Percentiles rank a stretch among this genome's conserved stretches.
phyloP scores from a whole-genome alignment of 2,329 filamentous ascomycete species.

The Botryotinia convoluta region DNA sequence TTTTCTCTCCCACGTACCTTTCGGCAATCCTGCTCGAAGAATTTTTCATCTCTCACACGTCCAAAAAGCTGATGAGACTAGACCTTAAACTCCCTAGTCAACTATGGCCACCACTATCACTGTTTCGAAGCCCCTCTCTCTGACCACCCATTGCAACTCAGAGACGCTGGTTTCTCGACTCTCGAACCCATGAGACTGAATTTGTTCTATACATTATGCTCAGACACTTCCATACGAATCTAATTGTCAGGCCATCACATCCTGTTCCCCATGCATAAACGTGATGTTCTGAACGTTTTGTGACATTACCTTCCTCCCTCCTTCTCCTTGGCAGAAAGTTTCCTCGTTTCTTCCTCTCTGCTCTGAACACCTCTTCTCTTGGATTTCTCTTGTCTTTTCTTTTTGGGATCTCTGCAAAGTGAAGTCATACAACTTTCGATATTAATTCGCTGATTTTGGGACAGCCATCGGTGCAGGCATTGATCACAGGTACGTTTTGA shows the following conservation, averaged over 20 bases:
- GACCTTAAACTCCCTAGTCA: neutral
- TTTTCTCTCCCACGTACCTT: neutral
- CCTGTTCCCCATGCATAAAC: slow-evolving; percentile 22
- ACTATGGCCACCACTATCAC: neutral
- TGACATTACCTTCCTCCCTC: slow-evolving; percentile 7
- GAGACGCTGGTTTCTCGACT: slow-evolving; percentile 22
- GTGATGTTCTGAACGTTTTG: slow-evolving; percentile 17
- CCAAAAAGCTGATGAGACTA: neutral
- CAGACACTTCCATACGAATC: slow-evolving; percentile 17
- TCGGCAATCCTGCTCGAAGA: neutral
- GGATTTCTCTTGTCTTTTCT: neutral
- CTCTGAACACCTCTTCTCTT: slow-evolving; percentile 6
- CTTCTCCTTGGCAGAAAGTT: slow-evolving; percentile 21
- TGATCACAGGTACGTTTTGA: slow-evolving; percentile 35
- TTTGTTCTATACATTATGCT: slow-evolving; percentile 17
- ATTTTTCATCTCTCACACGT: neutral
- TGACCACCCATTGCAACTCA: slow-evolving; percentile 23
- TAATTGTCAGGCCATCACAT: slow-evolving; percentile 25
- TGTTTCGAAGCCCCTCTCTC: slow-evolving; percentile 26
- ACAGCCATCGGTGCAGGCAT: slow-evolving; percentile 39
- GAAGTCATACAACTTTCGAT: slow-evolving; percentile 25
- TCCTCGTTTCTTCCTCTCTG: slow-evolving; percentile 21
- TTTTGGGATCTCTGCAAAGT: neutral
- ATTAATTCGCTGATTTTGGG: slow-evolving; percentile 30
- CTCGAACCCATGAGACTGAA: slow-evolving; percentile 17